These are phyloP conservation scores for Passalora sequoiae DNA, from an alignment of 2,329 filamentous ascomycete species.

Conservation along the genomic window DNA sequence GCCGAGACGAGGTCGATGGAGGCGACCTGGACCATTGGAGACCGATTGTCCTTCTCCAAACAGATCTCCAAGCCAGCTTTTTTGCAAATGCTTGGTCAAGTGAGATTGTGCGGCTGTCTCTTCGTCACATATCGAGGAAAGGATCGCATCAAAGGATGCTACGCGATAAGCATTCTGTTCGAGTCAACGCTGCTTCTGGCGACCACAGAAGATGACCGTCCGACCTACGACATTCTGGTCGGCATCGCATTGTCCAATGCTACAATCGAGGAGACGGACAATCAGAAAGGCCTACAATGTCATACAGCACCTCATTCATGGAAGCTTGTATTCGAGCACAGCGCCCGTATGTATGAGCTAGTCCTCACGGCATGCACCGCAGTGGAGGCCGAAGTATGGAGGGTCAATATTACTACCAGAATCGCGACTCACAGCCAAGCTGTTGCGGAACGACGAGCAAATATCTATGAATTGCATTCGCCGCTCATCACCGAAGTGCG, in stretches of 20 bases:
- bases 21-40: constrained; percentile 79
- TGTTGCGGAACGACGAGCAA: constrained; percentile 45
- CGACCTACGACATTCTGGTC: constrained; percentile 67
- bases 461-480: constrained; percentile 51
- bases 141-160: constrained; percentile 65
- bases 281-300: constrained; percentile 76
- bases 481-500: constrained; percentile 66
- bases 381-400: constrained; percentile 77
- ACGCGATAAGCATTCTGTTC: constrained; percentile 83
- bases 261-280: constrained; percentile 66
- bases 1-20: constrained; percentile 65
- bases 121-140: constrained; percentile 76
- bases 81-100: constrained; percentile 66
- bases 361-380: constrained; percentile 81
- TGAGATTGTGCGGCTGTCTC: constrained; percentile 75
- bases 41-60: constrained; percentile 68
- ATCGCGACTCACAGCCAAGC: constrained; percentile 49
- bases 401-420: constrained; percentile 56
- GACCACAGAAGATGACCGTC: constrained; percentile 57
- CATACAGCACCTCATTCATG: constrained; percentile 81
- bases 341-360: constrained; percentile 73
- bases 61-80: constrained; percentile 60
- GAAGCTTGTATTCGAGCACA: constrained; percentile 81
- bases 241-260: constrained; percentile 64
- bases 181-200: constrained; percentile 73